phyloP scores from a whole-genome alignment of 2,329 filamentous ascomycete species.

The Stagonosporopsis tanaceti region DNA sequence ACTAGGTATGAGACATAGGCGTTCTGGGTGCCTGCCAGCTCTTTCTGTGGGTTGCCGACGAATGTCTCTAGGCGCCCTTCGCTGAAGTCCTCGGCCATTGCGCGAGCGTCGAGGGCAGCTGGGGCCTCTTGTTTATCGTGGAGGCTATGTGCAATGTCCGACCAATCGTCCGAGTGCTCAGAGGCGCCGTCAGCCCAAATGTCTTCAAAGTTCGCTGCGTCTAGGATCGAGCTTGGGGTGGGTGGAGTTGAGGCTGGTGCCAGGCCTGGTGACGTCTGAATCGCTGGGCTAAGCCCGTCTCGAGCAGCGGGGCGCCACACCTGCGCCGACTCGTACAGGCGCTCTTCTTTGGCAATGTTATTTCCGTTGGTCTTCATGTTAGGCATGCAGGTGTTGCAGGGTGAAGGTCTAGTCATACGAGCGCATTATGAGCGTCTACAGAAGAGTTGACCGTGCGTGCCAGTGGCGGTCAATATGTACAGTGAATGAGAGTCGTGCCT shows the following conservation, averaged over 20 bases:
- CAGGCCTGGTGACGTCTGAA: conserved; percentile 8
- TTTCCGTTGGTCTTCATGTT: not conserved
- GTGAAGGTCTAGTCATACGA: not conserved
- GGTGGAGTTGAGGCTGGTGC: conserved; percentile 15
- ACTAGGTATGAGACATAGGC: conserved; percentile 96
- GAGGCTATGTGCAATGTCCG: conserved; percentile 7
- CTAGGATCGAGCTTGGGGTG: conserved; percentile 3
- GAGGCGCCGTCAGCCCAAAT: conserved; percentile 9
- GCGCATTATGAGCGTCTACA: conserved; percentile 6
- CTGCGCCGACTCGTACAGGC: not conserved
- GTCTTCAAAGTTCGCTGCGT: conserved; percentile 7
- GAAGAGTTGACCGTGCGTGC: not conserved
- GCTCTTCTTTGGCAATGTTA: not conserved
- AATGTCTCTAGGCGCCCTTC: conserved; percentile 82
- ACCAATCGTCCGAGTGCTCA: conserved; percentile 6
- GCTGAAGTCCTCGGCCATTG: conserved; percentile 48
- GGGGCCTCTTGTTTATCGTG: not conserved
- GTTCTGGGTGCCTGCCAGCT: conserved; percentile 96
- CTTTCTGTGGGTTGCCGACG: conserved; percentile 86
- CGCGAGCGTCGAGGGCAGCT: conserved; percentile 19
- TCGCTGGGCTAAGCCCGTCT: not conserved
- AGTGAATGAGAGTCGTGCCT: conserved; percentile 13
- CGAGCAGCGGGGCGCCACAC: conserved; percentile 9
- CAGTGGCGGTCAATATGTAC: conserved; percentile 15
- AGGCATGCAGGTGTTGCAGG: not conserved